phyloP scores from a whole-genome alignment of 2,329 filamentous ascomycete genomes.

The Fusarium mexicanum region DNA sequence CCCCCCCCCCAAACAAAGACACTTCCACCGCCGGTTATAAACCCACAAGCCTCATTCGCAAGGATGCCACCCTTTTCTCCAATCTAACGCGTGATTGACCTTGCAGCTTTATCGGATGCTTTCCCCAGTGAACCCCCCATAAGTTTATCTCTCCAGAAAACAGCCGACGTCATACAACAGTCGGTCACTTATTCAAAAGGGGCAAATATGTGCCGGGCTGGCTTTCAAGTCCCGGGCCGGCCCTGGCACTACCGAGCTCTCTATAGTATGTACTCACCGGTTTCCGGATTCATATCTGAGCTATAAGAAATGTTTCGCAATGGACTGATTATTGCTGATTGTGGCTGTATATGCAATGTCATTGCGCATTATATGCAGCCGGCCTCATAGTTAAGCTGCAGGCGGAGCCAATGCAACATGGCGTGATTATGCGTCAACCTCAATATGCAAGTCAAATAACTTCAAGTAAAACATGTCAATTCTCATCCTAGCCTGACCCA shows the following conservation, averaged over 20 bases:
- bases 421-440: conserved; percentile 5
- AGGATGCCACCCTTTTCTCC: neutral
- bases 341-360: neutral
- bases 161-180: conserved; percentile 11
- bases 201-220: neutral
- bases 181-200: neutral
- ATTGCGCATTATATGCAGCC: neutral
- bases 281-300: neutral
- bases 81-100: neutral
- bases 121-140: neutral
- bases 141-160: neutral
- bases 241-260: neutral
- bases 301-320: neutral
- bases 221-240: conserved; percentile 6
- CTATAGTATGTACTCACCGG: neutral
- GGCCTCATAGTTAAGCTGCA: neutral
- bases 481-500: conserved; percentile 17
- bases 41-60: neutral
- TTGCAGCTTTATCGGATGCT: neutral
- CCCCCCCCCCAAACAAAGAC: neutral
- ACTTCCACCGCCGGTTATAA: conserved; percentile 18
- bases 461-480: conserved; percentile 6
- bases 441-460: neutral
- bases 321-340: conserved; percentile 1
- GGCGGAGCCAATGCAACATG: neutral